phyloP scores from a whole-genome alignment of 305 asterid genomes.

The Plantago coronopus region DNA sequence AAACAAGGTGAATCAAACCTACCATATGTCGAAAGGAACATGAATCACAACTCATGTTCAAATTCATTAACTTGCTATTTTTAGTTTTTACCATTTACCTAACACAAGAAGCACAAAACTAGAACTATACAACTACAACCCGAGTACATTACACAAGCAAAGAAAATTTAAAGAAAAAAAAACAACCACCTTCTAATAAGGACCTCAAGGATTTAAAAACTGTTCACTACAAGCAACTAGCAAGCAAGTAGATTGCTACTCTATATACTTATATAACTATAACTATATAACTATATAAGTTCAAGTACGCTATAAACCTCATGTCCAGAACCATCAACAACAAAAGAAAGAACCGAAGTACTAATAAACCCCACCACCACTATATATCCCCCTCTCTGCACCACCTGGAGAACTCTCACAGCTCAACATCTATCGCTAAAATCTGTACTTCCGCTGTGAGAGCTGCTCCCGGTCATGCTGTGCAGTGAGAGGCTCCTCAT shows the following conservation, averaged over 20 bases:
- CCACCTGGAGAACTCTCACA: not conserved
- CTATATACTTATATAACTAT: too few species aligned
- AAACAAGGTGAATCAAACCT: too few species aligned
- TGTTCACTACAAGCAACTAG: not conserved
- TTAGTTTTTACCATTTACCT: too few species aligned
- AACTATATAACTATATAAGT: not conserved
- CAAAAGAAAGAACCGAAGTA: constrained; percentile 7
- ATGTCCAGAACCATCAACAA: constrained; percentile 5
- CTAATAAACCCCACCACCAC: constrained; percentile 1
- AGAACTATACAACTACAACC: constrained; percentile 5
- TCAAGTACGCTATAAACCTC: constrained; percentile 8
- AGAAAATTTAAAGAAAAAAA: constrained; percentile 16
- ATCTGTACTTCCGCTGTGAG: constrained; percentile 72
- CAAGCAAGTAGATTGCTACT: not conserved
- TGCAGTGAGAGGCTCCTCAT: constrained; percentile 68
- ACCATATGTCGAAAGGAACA: too few species aligned
- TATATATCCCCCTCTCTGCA: constrained; percentile 4
- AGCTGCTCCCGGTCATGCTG: constrained; percentile 68
- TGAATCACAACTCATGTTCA: too few species aligned
- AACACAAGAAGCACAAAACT: not conserved
- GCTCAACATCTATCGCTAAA: constrained; percentile 44
- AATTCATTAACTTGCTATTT: too few species aligned
- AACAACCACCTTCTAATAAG: constrained; percentile 9
- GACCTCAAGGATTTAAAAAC: not conserved
- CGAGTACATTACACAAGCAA: not conserved